Percentiles rank a stretch among this genome's conserved stretches.
Evolutionary conservation across 805 yeast species (phyloP).

Genomic region (Yamadazyma kitorensis): DNA sequence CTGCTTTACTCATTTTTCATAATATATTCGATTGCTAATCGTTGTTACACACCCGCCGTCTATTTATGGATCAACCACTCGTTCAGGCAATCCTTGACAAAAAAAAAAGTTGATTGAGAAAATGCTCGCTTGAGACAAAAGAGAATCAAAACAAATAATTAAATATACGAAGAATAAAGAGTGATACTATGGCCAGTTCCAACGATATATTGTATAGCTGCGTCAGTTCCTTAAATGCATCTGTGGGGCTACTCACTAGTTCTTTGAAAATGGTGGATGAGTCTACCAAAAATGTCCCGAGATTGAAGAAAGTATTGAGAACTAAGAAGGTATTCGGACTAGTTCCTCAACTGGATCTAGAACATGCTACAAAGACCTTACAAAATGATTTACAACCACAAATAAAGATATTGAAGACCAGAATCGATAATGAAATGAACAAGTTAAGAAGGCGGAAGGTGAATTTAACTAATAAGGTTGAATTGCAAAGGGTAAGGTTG

Average conservation of each 20-base stretch:
- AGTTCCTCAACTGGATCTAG: slow-evolving; percentile 47
- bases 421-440: slow-evolving; percentile 30
- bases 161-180: no score
- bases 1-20: slow-evolving; percentile 14
- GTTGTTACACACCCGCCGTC: no score
- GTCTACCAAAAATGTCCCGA: slow-evolving; percentile 37
- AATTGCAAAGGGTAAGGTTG: slow-evolving; percentile 40
- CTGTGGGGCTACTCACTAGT: slow-evolving; percentile 30
- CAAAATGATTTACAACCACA: slow-evolving; percentile 42
- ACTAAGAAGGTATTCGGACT: slow-evolving; percentile 49
- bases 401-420: slow-evolving; percentile 26
- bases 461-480: slow-evolving; percentile 33
- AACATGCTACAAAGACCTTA: slow-evolving; percentile 36
- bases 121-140: no score
- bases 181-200: no score
- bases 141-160: no score
- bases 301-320: slow-evolving; percentile 38
- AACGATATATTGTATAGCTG: slow-evolving; percentile 20
- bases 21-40: no score
- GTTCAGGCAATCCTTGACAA: no score
- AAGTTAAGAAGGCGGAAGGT: slow-evolving; percentile 31
- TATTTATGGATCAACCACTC: no score
- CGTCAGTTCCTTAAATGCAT: slow-evolving; percentile 29
- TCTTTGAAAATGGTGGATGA: slow-evolving; percentile 32
- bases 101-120: no score